Evolutionary conservation across 495 filamentous ascomycete genomes (phyloP), one percentile per base, ranked within the genome.

Genomic region (Peziza echinospora): DNA sequence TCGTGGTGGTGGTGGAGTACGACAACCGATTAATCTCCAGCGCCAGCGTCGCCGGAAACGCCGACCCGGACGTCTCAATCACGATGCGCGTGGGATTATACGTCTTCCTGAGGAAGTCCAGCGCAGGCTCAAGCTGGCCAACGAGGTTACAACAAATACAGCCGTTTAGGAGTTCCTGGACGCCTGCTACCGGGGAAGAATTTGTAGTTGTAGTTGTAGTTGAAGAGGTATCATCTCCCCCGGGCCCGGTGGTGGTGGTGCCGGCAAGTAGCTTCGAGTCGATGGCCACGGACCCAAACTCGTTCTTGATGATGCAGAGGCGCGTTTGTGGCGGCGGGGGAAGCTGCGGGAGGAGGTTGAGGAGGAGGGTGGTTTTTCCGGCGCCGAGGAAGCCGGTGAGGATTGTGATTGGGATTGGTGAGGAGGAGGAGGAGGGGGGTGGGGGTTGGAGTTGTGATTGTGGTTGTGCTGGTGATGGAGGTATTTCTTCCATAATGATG

Each of bases 101-200:
- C 28, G 70, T 64, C 30, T 64, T 57, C 42, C 69, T 67, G 11
- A 96, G 75, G 46, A 84, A 72, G 3, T 71, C 60, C 2, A 97
- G 75, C 0, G 87, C 87, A 44, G 78, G 72, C 53, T 73, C 71
- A 21, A 97, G 72, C 61, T 89, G 81, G 2, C 89, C 89, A 45
- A 97, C 85, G 13, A 94, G 77, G 58, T 94, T 97, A 65, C 89
- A 97, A 69, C 89, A 97, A 58, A 97, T 94, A 63, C 89, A 97
- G 51, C 89, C 89, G 57, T 91, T 87, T 17, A 96, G 76, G 2
- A 97, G 68, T 58, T 97, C 89, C 54, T 77, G 76, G 16, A 91
- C 85, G 46, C 84, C 87, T n/a, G 79, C 73, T 55, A 97, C 84
- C 26, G 85, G 75, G 47, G 71, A 67, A 3, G 80, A 76, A 0